These are phyloP conservation scores for Stagonosporopsis vannaccii DNA, from an alignment of 2,329 filamentous ascomycete genomes.

Conservation along the genomic window DNA sequence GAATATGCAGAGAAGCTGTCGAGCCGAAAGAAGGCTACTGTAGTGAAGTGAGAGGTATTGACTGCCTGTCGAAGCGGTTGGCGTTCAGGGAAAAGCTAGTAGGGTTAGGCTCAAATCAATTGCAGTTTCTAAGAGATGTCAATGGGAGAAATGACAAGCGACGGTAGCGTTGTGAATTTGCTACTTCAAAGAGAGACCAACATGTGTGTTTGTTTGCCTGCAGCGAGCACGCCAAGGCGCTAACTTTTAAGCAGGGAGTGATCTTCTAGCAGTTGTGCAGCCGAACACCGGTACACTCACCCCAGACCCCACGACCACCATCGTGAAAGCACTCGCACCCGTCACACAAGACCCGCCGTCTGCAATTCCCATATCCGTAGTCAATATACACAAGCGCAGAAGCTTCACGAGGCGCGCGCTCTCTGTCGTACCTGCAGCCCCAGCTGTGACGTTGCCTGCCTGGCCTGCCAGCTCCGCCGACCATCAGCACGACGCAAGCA, in stretches of 20 bases:
- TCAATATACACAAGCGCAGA: constrained; percentile 31
- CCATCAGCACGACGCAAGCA: constrained; percentile 29
- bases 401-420: constrained; percentile 36
- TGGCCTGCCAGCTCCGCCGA: constrained; percentile 25
- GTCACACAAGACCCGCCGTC: constrained; percentile 43
- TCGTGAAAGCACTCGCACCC: constrained; percentile 38
- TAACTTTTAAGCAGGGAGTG: constrained; percentile 14
- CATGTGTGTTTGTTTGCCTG: neutral
- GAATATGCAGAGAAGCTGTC: neutral
- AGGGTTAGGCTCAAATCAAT: neutral
- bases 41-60: neutral
- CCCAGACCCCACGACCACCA: constrained; percentile 43
- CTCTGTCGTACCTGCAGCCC: constrained; percentile 31
- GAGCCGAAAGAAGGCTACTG: neutral
- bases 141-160: neutral
- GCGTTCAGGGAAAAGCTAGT: neutral
- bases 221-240: constrained; percentile 7
- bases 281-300: constrained; percentile 29
- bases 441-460: constrained; percentile 40
- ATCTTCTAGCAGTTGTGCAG: constrained; percentile 8
- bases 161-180: neutral
- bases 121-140: neutral
- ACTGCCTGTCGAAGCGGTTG: neutral
- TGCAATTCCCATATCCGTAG: constrained; percentile 32
- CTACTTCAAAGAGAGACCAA: neutral